Evolutionary conservation across 1,284 basidiomycete species (phyloP).

Genomic region (Athelia psychrophila): DNA sequence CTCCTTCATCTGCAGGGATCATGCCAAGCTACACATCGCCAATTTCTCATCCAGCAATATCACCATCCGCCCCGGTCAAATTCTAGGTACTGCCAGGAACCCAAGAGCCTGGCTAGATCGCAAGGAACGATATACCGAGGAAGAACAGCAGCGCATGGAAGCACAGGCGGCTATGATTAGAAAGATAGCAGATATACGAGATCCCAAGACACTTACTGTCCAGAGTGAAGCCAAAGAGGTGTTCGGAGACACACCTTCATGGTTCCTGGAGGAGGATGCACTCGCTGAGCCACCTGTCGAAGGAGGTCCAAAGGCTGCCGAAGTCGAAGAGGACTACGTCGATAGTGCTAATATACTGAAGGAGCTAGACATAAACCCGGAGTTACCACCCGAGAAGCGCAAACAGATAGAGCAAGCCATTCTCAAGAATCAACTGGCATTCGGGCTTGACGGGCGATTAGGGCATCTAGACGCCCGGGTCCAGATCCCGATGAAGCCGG

Average conservation of each 20-base stretch:
- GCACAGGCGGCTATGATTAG: neutral
- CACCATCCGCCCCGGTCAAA: slow-evolving; percentile 11
- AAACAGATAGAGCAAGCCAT: slow-evolving; percentile 7
- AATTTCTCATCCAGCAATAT: slow-evolving; percentile 18
- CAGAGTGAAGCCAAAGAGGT: neutral
- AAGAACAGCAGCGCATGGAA: neutral
- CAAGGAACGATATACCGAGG: neutral
- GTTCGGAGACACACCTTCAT: neutral
- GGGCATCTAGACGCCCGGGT: slow-evolving; percentile 16
- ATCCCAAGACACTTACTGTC: too few relatives aligned
- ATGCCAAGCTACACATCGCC: slow-evolving; percentile 14
- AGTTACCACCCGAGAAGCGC: slow-evolving; percentile 10
- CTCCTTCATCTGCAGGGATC: slow-evolving; percentile 12
- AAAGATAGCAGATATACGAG: neutral
- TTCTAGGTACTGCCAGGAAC: slow-evolving; percentile 12
- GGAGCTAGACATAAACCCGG: slow-evolving; percentile 12
- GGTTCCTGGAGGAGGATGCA: slow-evolving; percentile 6
- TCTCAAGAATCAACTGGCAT: slow-evolving; percentile 11
- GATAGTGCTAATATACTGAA: slow-evolving; percentile 5
- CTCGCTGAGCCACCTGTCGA: slow-evolving; percentile 6
- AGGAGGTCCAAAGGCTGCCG: slow-evolving; percentile 20
- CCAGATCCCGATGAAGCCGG: slow-evolving; percentile 13
- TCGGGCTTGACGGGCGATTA: slow-evolving; percentile 21
- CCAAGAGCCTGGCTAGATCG: slow-evolving; percentile 15
- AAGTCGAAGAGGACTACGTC: slow-evolving; percentile 11